Evolutionary conservation across 768 basidiomycete genomes (phyloP).

Genomic region (Butyriboletus loyo): DNA sequence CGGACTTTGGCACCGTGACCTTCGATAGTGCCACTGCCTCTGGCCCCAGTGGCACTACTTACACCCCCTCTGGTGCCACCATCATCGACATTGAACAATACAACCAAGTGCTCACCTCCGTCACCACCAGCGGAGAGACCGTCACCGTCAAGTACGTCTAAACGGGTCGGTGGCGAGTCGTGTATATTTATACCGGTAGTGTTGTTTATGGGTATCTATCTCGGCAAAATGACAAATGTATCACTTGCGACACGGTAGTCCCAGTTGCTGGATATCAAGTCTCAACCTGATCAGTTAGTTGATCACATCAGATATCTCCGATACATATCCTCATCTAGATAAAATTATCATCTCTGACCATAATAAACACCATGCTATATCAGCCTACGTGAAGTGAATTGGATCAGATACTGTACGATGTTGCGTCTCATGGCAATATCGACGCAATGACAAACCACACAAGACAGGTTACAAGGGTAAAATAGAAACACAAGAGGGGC

Average conservation of each 20-base stretch:
- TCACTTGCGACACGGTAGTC: not conserved
- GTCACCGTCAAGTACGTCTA: slow-evolving; percentile 9
- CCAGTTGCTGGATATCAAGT: not conserved
- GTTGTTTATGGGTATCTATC: not conserved
- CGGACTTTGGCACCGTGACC: no score
- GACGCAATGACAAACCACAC: not conserved
- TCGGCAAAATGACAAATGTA: not conserved
- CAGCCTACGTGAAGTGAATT: not conserved
- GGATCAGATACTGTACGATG: not conserved
- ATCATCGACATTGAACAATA: slow-evolving; percentile 12
- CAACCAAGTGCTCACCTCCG: no score
- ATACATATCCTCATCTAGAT: not conserved
- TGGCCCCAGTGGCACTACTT: slow-evolving; percentile 1
- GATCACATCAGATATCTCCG: not conserved
- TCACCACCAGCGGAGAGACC: not conserved
- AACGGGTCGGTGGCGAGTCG: not conserved
- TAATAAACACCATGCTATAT: not conserved
- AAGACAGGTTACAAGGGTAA: slow-evolving; percentile 2
- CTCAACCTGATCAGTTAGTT: not conserved
- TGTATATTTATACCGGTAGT: not conserved
- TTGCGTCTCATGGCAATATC: not conserved
- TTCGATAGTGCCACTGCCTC: slow-evolving; percentile 6
- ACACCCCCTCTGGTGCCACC: slow-evolving; percentile 5
- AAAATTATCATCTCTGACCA: not conserved
- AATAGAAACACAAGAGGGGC: not conserved